phyloP scores from a whole-genome alignment of 2,329 filamentous ascomycete genomes.

The Dryadomyces quercivorus region DNA sequence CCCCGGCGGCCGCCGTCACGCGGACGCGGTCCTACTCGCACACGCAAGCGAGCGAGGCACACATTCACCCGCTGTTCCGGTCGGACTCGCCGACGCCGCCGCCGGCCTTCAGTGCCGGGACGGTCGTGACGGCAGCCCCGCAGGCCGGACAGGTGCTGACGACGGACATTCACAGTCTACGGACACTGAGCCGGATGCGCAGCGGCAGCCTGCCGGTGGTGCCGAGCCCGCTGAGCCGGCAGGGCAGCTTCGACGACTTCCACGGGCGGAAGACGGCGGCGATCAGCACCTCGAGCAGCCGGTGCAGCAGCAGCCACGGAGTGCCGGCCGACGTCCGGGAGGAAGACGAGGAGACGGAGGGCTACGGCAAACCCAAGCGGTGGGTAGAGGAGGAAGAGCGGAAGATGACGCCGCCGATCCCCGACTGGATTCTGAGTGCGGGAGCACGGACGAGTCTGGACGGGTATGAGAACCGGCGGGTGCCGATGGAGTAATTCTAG shows the following conservation, averaged over 20 bases:
- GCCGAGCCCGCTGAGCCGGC: slow-evolving; percentile 36
- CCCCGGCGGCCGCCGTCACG: not conserved
- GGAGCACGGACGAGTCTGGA: slow-evolving; percentile 36
- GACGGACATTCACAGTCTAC: slow-evolving; percentile 33
- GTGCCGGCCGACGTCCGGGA: slow-evolving; percentile 12
- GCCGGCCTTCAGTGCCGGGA: slow-evolving; percentile 49
- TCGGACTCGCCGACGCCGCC: slow-evolving; percentile 58
- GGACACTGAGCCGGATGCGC: slow-evolving; percentile 39
- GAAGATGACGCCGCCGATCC: slow-evolving; percentile 47
- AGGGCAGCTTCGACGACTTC: slow-evolving; percentile 38
- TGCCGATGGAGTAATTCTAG: slow-evolving; percentile 1
- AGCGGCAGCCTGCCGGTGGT: slow-evolving; percentile 40
- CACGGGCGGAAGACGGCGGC: not conserved
- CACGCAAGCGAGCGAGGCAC: slow-evolving; percentile 35
- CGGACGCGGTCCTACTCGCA: slow-evolving; percentile 13
- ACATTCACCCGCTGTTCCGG: slow-evolving; percentile 70
- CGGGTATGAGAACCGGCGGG: slow-evolving; percentile 30
- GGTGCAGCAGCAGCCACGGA: not conserved
- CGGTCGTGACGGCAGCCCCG: slow-evolving; percentile 58
- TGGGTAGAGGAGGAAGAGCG: slow-evolving; percentile 21
- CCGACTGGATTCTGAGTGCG: slow-evolving; percentile 46
- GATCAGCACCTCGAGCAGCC: not conserved
- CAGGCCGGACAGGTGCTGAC: slow-evolving; percentile 53
- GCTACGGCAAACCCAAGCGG: slow-evolving; percentile 4
- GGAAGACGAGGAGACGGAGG: slow-evolving; percentile 14